Base-by-base conservation (phyloP, 352 stramenopile genomes). In the Pythium monospermum region DNA sequence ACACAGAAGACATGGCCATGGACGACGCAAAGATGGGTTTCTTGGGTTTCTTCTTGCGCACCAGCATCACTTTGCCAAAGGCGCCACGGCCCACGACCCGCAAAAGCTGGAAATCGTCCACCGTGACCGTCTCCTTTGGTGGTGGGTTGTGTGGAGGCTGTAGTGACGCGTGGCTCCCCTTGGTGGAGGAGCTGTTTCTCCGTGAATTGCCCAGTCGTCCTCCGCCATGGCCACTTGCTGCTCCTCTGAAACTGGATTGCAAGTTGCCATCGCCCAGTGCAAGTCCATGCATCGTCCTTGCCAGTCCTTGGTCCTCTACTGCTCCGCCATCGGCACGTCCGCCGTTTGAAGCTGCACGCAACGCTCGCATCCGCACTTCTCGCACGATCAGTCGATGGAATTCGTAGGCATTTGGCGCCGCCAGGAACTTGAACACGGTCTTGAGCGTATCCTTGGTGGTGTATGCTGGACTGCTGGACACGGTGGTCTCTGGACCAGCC, bases 101-200 rank as follows among this genome's bases (percentile, higher is more conserved):
- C 21, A 99, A 73, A 3, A 99, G 65, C 53, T 99, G 86, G 66
- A 99, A 99, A 58, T 99, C 96, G 30, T 97, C 89, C 16, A 97
- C 85, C 3, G 62, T 76, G 38, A 96, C 57, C 2, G 68, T 66
- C 23, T 83, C 76, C 39, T 87, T 73, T n/a, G n/a, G n/a, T n/a
- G n/a, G n/a, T n/a, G n/a, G n/a, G n/a, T n/a, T n/a, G n/a, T n/a
- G n/a, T n/a, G n/a, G n/a, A n/a, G n/a, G n/a, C n/a, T n/a, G n/a
- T n/a, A n/a, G n/a, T n/a, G n/a, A n/a, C n/a, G n/a, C n/a, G n/a
- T n/a, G n/a, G n/a, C n/a, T n/a, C 45, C 74, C 71, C 33, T 37
- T 37, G 5, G 30, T 42, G 30, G 6, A 66, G 62, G 11, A 59
- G 66, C 23, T n/a, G n/a, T 23, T 13, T 22, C 32, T 13, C 10